Evolutionary conservation across 306 rosid genomes (phyloP).

Genomic region (Begonia fuchsioides): DNA sequence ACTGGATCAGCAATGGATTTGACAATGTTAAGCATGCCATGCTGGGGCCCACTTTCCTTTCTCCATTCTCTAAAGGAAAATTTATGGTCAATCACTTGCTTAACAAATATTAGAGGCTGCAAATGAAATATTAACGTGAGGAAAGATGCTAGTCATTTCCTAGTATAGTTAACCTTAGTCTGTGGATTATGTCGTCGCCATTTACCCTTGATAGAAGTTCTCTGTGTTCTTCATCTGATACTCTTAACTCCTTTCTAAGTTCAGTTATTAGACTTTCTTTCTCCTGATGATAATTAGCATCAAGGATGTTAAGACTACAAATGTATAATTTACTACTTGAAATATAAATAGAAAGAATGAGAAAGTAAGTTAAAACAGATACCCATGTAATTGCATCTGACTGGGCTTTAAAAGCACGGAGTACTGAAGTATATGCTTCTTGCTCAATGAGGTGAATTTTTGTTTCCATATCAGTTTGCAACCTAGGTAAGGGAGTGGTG

Average conservation of each 20-base stretch:
- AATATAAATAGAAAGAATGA: neutral
- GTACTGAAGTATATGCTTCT: slow-evolving; percentile 37
- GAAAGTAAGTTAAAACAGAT: slow-evolving; percentile 3
- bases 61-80: slow-evolving; percentile 74
- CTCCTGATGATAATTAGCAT: slow-evolving; percentile 16
- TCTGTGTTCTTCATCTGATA: slow-evolving; percentile 41
- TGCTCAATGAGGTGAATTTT: slow-evolving; percentile 36
- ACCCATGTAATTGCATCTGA: slow-evolving; percentile 50
- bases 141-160: neutral
- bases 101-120: slow-evolving; percentile 1
- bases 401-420: slow-evolving; percentile 45
- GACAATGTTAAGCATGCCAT: slow-evolving; percentile 17
- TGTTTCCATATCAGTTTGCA: slow-evolving; percentile 28
- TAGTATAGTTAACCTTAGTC: slow-evolving; percentile 19
- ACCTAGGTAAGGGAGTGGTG: slow-evolving; percentile 24
- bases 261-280: slow-evolving; percentile 39
- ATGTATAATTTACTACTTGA: no score
- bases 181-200: slow-evolving; percentile 29
- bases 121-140: neutral
- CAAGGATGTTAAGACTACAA: no score
- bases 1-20: slow-evolving; percentile 13
- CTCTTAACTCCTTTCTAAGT: slow-evolving; percentile 39
- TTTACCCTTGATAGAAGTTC: slow-evolving; percentile 36
- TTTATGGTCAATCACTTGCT: slow-evolving; percentile 5
- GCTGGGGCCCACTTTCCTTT: slow-evolving; percentile 55